phyloP scores from a whole-genome alignment of 768 basidiomycete species.

The Tylopilus vinaceipallidus region DNA sequence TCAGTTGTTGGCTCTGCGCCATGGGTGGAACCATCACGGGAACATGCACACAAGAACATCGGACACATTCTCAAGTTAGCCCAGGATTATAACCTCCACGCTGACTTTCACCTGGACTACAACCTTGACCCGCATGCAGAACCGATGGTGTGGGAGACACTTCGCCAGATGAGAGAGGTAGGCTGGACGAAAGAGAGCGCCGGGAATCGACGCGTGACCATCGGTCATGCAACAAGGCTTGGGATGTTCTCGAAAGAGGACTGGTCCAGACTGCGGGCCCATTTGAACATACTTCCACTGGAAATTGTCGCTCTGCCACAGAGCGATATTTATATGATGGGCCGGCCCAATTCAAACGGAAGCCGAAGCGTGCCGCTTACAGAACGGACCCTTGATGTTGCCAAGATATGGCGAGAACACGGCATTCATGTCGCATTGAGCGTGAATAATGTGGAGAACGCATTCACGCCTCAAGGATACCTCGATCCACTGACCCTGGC shows the following conservation, averaged over 20 bases:
- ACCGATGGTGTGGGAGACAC: conserved; percentile 56
- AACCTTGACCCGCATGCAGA: conserved; percentile 51
- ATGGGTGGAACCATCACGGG: conserved; percentile 53
- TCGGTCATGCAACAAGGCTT: conserved; percentile 62
- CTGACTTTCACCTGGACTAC: conserved; percentile 70
- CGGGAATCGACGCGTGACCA: conserved; percentile 42
- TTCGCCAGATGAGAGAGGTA: conserved; percentile 38
- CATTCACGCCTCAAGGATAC: conserved; percentile 67
- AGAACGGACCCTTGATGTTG: conserved; percentile 56
- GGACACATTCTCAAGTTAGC: conserved; percentile 50
- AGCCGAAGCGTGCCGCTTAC: conserved; percentile 34
- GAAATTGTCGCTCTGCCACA: conserved; percentile 58
- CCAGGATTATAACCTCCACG: conserved; percentile 34
- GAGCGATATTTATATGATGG: conserved; percentile 71
- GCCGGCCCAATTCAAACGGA: conserved; percentile 31
- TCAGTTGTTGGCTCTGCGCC: conserved; percentile 62
- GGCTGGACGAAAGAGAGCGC: conserved; percentile 25
- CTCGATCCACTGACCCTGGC: conserved; percentile 60
- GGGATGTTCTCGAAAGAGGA: conserved; percentile 46
- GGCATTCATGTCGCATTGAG: conserved; percentile 52
- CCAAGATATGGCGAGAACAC: conserved; percentile 43
- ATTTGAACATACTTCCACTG: conserved; percentile 43
- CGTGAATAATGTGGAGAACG: conserved; percentile 66
- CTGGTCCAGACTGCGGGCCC: conserved; percentile 42
- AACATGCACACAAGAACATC: conserved; percentile 53